Percentiles rank a stretch among this genome's conserved stretches.
These are phyloP conservation scores for Calonectria naviculata DNA, from an alignment of 2,329 filamentous ascomycete species.

Conservation along the genomic window DNA sequence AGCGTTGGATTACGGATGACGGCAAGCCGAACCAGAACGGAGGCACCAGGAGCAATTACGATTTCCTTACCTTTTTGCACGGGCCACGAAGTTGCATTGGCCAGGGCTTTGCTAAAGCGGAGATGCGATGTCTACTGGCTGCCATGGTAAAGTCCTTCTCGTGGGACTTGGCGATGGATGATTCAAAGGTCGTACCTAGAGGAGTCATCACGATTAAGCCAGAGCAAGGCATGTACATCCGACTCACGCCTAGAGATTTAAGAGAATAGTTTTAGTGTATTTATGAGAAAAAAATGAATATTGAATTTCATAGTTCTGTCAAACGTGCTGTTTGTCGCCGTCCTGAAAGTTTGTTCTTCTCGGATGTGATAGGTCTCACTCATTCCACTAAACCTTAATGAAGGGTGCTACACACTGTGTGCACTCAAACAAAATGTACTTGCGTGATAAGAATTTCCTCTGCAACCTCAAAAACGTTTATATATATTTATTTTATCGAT, in stretches of 20 bases:
- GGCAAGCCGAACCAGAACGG: conserved; percentile 70
- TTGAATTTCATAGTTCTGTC: no score
- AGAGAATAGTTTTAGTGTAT: no score
- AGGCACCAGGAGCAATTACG: conserved; percentile 76
- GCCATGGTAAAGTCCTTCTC: conserved; percentile 73
- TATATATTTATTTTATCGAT: no score
- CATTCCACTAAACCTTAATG: no score
- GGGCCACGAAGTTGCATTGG: conserved; percentile 88
- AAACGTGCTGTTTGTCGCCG: no score
- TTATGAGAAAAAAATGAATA: not conserved
- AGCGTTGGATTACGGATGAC: conserved; percentile 69
- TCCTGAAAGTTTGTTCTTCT: no score
- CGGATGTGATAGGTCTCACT: no score
- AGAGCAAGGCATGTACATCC: conserved; percentile 71
- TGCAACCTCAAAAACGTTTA: no score
- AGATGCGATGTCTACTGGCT: conserved; percentile 80
- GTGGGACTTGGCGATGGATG: conserved; percentile 66
- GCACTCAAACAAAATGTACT: no score
- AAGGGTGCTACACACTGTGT: no score
- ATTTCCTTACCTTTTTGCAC: conserved; percentile 83
- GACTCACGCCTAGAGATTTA: conserved; percentile 46
- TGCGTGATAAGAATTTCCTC: no score
- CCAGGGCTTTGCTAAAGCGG: conserved; percentile 76
- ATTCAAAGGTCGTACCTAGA: conserved; percentile 68
- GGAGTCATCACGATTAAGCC: conserved; percentile 75